Percentiles rank a stretch among this genome's conserved stretches.
These are phyloP conservation scores for Calocybe indica DNA, from an alignment of 768 basidiomycete species.

Conservation along the genomic window DNA sequence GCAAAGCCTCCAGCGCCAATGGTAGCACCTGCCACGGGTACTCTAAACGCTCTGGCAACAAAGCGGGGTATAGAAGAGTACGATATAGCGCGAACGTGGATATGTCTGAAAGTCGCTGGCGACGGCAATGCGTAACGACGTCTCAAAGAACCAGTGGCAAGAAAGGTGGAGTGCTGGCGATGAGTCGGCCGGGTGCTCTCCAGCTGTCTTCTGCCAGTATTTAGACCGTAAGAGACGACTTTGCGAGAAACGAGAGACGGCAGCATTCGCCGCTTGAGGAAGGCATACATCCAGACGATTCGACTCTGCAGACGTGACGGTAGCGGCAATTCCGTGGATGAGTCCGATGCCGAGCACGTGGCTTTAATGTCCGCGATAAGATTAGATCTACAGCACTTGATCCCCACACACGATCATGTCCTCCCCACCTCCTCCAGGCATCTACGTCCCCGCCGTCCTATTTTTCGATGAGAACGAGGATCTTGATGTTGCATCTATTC, in stretches of 20 bases:
- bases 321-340: neutral
- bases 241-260: constrained; percentile 28
- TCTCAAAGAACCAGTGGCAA: constrained; percentile 49
- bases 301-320: neutral
- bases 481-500: constrained; percentile 60
- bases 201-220: constrained; percentile 29
- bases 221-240: constrained; percentile 47
- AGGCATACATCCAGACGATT: too few relatives aligned
- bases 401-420: constrained; percentile 14
- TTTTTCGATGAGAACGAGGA: constrained; percentile 68
- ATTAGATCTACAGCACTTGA: constrained; percentile 10
- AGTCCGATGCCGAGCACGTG: constrained; percentile 9
- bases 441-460: constrained; percentile 76
- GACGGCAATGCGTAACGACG: constrained; percentile 39
- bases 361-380: constrained; percentile 8
- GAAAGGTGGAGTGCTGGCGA: constrained; percentile 52
- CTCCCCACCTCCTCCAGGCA: constrained; percentile 54
- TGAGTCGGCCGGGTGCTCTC: constrained; percentile 37
- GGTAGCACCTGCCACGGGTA: constrained; percentile 84
- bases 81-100: constrained; percentile 73
- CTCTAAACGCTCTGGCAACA: constrained; percentile 79
- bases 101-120: constrained; percentile 45
- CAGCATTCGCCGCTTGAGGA: constrained; percentile 6
- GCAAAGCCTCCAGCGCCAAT: constrained; percentile 88
- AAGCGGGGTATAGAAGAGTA: constrained; percentile 89